Conservation (phyloP, 345 rosid genomes). For the Mangifera indica region DNA sequence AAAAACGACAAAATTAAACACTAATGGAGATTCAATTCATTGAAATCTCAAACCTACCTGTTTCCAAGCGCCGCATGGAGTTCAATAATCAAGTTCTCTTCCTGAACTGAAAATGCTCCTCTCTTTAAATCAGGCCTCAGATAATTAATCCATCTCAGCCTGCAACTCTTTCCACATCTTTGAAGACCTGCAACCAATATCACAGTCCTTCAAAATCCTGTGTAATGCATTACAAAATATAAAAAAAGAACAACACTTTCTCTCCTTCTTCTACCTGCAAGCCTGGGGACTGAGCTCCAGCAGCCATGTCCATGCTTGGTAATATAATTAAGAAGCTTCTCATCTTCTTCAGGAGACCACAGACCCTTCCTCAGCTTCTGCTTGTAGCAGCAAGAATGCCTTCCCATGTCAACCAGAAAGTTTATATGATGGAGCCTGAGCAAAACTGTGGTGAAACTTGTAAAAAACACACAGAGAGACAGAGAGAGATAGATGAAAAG, state of each 20-base stretch:
- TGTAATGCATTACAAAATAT: not conserved
- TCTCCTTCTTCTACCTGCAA: constrained; percentile 43
- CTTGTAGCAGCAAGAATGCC: constrained; percentile 75
- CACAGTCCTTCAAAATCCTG: not conserved
- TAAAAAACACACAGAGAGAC: constrained; percentile 1
- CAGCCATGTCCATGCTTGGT: constrained; percentile 76
- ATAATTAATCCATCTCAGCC: constrained; percentile 83
- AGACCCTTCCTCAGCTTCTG: constrained; percentile 83
- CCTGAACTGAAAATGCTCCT: constrained; percentile 78
- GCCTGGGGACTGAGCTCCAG: constrained; percentile 88
- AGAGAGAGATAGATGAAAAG: constrained; percentile 19
- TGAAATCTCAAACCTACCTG: constrained; percentile 35
- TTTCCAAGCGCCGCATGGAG: constrained; percentile 77
- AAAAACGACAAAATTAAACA: not conserved
- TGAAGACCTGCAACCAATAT: constrained; percentile 48
- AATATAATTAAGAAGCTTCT: constrained; percentile 68
- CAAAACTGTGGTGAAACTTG: not conserved
- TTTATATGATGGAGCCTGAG: constrained; percentile 9
- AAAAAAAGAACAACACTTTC: not conserved
- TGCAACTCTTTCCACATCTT: constrained; percentile 82
- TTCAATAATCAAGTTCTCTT: constrained; percentile 72
- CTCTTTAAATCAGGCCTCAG: constrained; percentile 87
- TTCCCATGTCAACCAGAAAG: constrained; percentile 53
- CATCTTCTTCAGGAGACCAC: constrained; percentile 94
- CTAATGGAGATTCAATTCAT: not conserved